Percentiles rank a stretch among this genome's conserved stretches.
phyloP scores from a whole-genome alignment of 1,139 yeast genomes.

The Sugiyamaella novakii region DNA sequence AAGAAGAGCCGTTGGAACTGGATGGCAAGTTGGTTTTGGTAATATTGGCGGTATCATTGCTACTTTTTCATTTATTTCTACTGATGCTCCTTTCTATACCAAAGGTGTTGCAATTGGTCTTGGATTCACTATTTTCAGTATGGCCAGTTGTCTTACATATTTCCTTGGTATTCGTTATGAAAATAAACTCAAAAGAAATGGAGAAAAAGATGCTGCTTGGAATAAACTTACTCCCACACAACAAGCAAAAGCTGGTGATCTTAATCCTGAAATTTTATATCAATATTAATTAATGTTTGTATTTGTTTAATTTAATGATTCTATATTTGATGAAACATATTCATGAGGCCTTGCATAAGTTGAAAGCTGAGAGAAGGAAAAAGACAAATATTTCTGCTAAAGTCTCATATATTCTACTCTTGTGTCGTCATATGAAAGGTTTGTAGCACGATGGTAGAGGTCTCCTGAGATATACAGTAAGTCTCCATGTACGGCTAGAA shows the following conservation, averaged over 20 bases:
- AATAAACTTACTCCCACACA: constrained; percentile 48
- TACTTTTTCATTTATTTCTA: constrained; percentile 58
- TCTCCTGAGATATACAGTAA: not conserved
- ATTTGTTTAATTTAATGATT: not conserved
- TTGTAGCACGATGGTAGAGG: no score
- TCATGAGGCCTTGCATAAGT: no score
- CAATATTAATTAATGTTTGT: constrained; percentile 40
- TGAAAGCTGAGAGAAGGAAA: no score
- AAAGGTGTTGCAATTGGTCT: constrained; percentile 61
- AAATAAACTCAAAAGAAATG: constrained; percentile 43
- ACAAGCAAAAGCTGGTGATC: constrained; percentile 60
- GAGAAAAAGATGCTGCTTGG: constrained; percentile 47
- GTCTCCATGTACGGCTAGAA: not conserved
- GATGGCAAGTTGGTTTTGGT: constrained; percentile 79
- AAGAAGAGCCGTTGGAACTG: constrained; percentile 71
- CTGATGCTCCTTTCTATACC: constrained; percentile 60
- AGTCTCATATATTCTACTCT: no score
- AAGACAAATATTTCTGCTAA: no score
- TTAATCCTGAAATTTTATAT: constrained; percentile 60
- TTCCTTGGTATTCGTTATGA: constrained; percentile 41
- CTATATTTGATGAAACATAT: no score
- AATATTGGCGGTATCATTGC: constrained; percentile 81
- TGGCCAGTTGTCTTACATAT: constrained; percentile 51
- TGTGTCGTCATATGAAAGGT: no score
- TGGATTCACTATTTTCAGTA: constrained; percentile 56